phyloP scores from a whole-genome alignment of 179 eudicot species.

The Dionaea muscipula region DNA sequence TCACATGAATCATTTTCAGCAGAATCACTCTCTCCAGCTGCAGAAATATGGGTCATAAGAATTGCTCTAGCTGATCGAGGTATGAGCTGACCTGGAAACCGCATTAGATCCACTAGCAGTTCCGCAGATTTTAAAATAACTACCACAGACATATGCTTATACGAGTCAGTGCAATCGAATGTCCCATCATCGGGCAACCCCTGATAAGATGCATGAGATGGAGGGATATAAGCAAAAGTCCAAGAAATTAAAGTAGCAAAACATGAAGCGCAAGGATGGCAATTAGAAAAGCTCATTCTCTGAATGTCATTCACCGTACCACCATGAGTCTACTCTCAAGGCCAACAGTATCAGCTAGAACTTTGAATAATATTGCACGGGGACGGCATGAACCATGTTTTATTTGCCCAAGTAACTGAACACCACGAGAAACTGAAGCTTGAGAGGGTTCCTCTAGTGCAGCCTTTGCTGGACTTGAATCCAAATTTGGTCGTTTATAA shows the following conservation, averaged over 20 bases:
- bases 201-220: conserved; percentile 25
- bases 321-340: conserved; percentile 84
- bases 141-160: conserved; percentile 87
- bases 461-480: conserved; percentile 66
- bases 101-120: conserved; percentile 80
- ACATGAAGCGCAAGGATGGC: not conserved
- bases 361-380: conserved; percentile 92
- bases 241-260: conserved; percentile 1
- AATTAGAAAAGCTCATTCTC: not conserved
- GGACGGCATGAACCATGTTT: conserved; percentile 93
- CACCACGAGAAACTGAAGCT: conserved; percentile 39
- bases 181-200: conserved; percentile 83
- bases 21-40: conserved; percentile 96
- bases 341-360: conserved; percentile 96
- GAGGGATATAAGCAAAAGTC: not conserved
- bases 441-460: conserved; percentile 47
- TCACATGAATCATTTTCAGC: conserved; percentile 99
- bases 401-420: conserved; percentile 91
- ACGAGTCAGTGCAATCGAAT: conserved; percentile 60
- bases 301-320: conserved; percentile 40
- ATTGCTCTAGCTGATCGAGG: conserved; percentile 81
- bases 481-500: conserved; percentile 67
- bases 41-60: conserved; percentile 73
- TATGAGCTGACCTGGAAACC: conserved; percentile 87
- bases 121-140: conserved; percentile 83